Conservation (phyloP, 495 filamentous ascomycete genomes). For the Annulohypoxylon maeteangense region DNA sequence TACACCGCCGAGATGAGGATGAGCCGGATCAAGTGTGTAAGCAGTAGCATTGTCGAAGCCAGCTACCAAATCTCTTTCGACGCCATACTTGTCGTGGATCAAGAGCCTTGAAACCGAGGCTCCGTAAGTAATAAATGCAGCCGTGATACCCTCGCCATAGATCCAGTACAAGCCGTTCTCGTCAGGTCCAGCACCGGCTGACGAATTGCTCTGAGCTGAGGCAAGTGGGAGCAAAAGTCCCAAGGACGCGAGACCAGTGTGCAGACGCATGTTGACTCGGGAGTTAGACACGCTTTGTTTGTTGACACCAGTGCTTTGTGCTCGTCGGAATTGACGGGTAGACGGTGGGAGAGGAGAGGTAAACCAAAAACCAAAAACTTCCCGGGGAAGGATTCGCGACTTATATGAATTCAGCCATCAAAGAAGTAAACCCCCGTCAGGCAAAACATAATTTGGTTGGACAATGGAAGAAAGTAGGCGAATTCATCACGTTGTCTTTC, state of each 20-base stretch:
- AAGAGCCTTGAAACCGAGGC: slow-evolving; percentile 79
- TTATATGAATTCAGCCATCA: slow-evolving; percentile 45
- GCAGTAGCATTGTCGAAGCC: slow-evolving; percentile 82
- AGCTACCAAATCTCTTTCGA: slow-evolving; percentile 72
- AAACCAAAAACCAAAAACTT: background rate
- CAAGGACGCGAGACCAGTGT: slow-evolving; percentile 40
- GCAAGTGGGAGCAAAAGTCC: slow-evolving; percentile 45
- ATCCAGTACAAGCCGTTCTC: slow-evolving; percentile 75
- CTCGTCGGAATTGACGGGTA: slow-evolving; percentile 41
- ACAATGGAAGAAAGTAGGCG: slow-evolving; percentile 31
- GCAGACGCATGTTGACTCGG: slow-evolving; percentile 46
- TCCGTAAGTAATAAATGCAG: slow-evolving; percentile 80
- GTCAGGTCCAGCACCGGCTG: slow-evolving; percentile 50
- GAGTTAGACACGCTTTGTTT: slow-evolving; percentile 30
- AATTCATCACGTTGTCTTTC: slow-evolving; percentile 35
- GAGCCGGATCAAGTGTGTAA: slow-evolving; percentile 72
- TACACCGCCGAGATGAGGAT: slow-evolving; percentile 81
- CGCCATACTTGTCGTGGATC: slow-evolving; percentile 75
- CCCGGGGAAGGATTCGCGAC: slow-evolving; percentile 38
- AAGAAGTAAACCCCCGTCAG: slow-evolving; percentile 27
- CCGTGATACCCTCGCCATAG: slow-evolving; percentile 74
- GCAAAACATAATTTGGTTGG: slow-evolving; percentile 42
- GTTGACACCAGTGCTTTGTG: slow-evolving; percentile 30
- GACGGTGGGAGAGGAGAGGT: slow-evolving; percentile 34
- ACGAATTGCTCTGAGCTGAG: slow-evolving; percentile 32